Base-by-base conservation (phyloP, 352 stramenopile genomes). In the Globisporangium solare region DNA sequence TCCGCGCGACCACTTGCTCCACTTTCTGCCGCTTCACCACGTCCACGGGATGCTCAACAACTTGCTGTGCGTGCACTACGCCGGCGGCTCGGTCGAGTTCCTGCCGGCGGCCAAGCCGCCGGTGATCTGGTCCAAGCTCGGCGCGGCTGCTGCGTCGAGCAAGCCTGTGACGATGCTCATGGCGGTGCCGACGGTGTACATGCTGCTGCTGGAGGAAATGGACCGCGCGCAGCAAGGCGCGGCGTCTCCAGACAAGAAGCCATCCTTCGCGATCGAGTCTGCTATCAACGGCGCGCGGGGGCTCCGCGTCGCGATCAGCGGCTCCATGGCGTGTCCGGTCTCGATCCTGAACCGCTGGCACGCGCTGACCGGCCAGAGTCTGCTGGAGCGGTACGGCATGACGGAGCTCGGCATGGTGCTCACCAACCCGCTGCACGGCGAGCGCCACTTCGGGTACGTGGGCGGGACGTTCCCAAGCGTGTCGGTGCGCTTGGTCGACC, bases 361-460 rank as follows among this genome's bases (percentile, higher is more conserved):
- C 56, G 58, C 57, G 6, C 56, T 96, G 31, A 97, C 88, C 2
- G 81, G 81, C 3, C 78, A 91, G 21, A 79, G 68, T 21, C 61
- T 98, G 45, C 72, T 98, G 22, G 92, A 97, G 61, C 69, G 91
- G 15, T 97, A 97, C 56, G 89, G 89, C 10, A 98, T 97, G 89
- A 97, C 83, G 0, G 89, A 97, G 67, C 74, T 96, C 47, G 88
- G 86, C 10, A 98, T 98, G 92, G 89, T 82, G 11, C 68, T 98
- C 7, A 91, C 82, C 3, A 97, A 98, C 54, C 79, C 89, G 39
- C 59, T 93, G 66, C 64, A 75, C 54, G 68, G 73, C 22, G 67
- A 89, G 13, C 72, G 86, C 17, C 74, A 90, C 49, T 64, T 92
- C 4, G 92, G 89, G 6, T 92, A 86, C 61, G 92, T 98, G 1